Evolutionary conservation across 148 eudicot genomes (phyloP).

Genomic region (Camellia granthamiana): DNA sequence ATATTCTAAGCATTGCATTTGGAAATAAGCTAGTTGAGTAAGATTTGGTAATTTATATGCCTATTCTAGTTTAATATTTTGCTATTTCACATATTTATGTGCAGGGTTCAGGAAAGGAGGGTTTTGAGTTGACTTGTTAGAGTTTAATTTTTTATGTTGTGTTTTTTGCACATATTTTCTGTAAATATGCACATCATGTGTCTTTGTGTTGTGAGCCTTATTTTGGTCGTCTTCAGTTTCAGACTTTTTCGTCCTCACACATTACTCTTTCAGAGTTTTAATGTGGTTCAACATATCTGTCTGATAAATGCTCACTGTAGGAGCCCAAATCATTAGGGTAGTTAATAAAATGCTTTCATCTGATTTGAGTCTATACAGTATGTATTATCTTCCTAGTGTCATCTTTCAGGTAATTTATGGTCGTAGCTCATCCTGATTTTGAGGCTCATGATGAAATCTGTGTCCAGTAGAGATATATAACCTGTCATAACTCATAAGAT

Average conservation of each 20-base stretch:
- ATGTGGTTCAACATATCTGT: not conserved
- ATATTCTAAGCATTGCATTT: not conserved
- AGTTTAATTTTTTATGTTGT: no score
- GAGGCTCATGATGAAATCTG: not conserved
- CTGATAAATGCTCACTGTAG: not conserved
- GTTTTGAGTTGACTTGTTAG: no score
- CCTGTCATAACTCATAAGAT: no score
- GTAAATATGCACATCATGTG: no score
- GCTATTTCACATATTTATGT: no score
- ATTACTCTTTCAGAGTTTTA: not conserved
- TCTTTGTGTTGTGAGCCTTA: not conserved
- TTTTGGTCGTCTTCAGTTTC: not conserved
- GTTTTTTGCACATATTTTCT: no score
- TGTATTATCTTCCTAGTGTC: not conserved
- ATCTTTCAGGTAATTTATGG: no score
- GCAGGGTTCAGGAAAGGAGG: no score
- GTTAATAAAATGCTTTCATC: conserved; percentile 3
- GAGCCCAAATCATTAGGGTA: no score
- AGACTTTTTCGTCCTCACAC: not conserved
- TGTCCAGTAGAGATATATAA: not conserved
- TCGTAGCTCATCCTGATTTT: no score
- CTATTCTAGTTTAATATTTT: no score
- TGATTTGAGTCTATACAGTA: not conserved
- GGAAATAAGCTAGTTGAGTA: not conserved
- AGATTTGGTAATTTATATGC: not conserved